Conservation (phyloP, 2,329 filamentous ascomycete species). For the Paecilomyces niveus region DNA sequence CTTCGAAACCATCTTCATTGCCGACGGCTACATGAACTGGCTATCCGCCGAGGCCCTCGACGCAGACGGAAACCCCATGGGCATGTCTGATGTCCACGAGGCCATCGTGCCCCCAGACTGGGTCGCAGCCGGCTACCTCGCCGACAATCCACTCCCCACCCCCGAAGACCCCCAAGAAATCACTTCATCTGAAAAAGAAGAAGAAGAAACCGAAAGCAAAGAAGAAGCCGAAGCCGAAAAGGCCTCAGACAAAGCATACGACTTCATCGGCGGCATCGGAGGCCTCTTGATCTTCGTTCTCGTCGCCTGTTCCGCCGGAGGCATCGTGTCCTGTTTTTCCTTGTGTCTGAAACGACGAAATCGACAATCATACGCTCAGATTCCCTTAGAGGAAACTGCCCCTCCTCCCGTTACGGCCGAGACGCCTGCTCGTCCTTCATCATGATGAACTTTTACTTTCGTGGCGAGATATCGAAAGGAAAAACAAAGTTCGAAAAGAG, state of each 20-base stretch:
- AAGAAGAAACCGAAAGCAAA: too few species aligned
- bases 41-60: constrained; percentile 14
- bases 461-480: not conserved
- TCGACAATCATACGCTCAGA: constrained; percentile 18
- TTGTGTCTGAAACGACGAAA: constrained; percentile 15
- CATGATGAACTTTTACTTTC: not conserved
- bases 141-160: constrained; percentile 11
- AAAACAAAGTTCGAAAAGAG: not conserved
- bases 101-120: constrained; percentile 20
- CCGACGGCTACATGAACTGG: constrained; percentile 22
- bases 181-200: constrained; percentile 9
- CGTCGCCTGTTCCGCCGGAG: constrained; percentile 15
- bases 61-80: not conserved
- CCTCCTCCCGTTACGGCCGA: constrained; percentile 8
- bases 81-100: constrained; percentile 16
- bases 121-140: constrained; percentile 22
- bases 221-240: constrained; percentile 4
- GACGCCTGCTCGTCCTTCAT: not conserved
- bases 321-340: constrained; percentile 14
- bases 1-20: constrained; percentile 27
- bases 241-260: constrained; percentile 18
- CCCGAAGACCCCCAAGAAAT: constrained; percentile 19
- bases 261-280: constrained; percentile 22
- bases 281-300: constrained; percentile 22
- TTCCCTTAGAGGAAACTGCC: constrained; percentile 20